These are phyloP conservation scores for Hyphodiscus sp. DNA, from an alignment of 2,329 filamentous ascomycete genomes.

Conservation along the genomic window DNA sequence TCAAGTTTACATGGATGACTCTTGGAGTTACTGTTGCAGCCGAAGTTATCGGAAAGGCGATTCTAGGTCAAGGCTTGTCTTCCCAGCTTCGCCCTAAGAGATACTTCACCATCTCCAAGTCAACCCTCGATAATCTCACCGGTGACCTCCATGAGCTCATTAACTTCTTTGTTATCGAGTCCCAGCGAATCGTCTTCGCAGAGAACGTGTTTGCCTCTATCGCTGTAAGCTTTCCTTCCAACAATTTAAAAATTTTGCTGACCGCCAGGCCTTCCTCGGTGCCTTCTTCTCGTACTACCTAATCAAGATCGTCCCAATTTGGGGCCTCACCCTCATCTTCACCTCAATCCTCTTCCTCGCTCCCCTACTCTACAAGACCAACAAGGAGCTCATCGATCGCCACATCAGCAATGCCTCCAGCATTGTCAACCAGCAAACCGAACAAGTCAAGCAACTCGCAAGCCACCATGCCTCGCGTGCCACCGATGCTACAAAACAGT, in stretches of 20 bases:
- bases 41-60: slow-evolving; percentile 54
- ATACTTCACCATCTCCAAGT: slow-evolving; percentile 60
- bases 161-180: slow-evolving; percentile 68
- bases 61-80: slow-evolving; percentile 55
- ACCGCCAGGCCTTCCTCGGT: slow-evolving; percentile 47
- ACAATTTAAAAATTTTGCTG: slow-evolving; percentile 4
- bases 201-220: slow-evolving; percentile 58
- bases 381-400: slow-evolving; percentile 63
- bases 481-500: slow-evolving; percentile 58
- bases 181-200: slow-evolving; percentile 60
- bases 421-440: slow-evolving; percentile 54
- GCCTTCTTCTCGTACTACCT: slow-evolving; percentile 62
- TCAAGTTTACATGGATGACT: slow-evolving; percentile 60
- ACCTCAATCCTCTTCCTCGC: slow-evolving; percentile 54
- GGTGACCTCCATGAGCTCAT: slow-evolving; percentile 61
- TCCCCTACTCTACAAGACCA: slow-evolving; percentile 58
- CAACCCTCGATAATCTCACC: slow-evolving; percentile 54
- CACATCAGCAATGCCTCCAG: slow-evolving; percentile 53
- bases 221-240: slow-evolving; percentile 42
- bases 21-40: slow-evolving; percentile 54
- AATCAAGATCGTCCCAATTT: slow-evolving; percentile 64
- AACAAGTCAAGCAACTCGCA: slow-evolving; percentile 54
- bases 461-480: slow-evolving; percentile 59
- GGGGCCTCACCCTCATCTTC: slow-evolving; percentile 57
- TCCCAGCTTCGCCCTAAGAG: slow-evolving; percentile 60